Base-by-base conservation (phyloP, 2,329 filamentous ascomycete genomes). In the Aureobasidium namibiae region DNA sequence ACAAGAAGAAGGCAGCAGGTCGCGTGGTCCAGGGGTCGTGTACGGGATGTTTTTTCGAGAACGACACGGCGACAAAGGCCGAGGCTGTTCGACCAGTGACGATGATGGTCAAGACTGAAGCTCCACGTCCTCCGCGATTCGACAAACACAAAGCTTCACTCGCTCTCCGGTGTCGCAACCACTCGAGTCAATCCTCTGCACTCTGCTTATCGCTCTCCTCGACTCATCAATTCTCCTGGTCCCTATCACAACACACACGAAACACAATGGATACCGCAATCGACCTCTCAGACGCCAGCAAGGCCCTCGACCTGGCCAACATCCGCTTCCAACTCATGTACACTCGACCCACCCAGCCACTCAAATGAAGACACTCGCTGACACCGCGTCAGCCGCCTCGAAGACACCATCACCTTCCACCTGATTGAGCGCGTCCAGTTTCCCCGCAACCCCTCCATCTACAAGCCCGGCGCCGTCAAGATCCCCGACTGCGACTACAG, bases 371-470 rank as follows among this genome's bases (percentile, higher is more conserved):
- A 89, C 95, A 90, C 58, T 58, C 53, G 49, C 48, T 60, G 58
- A 52, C 26, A 23, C 31, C n/a, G 16, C 38, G 29, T 59, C 69
- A 99, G 94, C 69, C 94, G 94, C 21, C 82, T 97, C 18, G 94
- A 99, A 77, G 94, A 99, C 71, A 97, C 92, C 62, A 97, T 99
- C 70, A 95, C 90, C 65, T 96, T 95, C 75, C 89, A 96, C 75
- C 80, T 99, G 39, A 97, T 97, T 69, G 94, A 99, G 76, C 87
- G 94, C 41, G 92, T 92, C n/a, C 94, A 99, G 73, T 99, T 97
- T 74, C 90, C 92, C 4, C 82, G 95, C 64, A 97, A 96, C 77
- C 79, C 82, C 70, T 90, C 86, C 68, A 92, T 97, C 74, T 99
- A 99, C 77, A 74, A 78, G 13, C 82, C 90, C 8, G 88, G 88